Evolutionary conservation across 2,329 filamentous ascomycete species (phyloP).

Genomic region (Apiospora kogelbergensis): DNA sequence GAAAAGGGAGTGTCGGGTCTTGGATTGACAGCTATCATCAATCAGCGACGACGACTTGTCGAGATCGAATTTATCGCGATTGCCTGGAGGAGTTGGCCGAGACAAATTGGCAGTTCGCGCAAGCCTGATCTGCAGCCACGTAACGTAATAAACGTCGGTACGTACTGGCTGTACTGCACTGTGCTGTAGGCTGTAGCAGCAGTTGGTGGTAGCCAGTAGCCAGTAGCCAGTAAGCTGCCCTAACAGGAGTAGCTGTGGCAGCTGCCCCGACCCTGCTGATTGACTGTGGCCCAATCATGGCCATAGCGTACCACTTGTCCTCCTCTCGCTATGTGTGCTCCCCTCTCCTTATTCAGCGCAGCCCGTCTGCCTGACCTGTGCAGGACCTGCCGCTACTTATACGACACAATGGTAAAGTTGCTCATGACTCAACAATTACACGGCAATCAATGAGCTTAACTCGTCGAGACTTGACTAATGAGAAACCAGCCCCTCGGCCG

Average conservation of each 20-base stretch:
- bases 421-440: neutral
- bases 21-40: constrained; percentile 1
- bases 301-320: neutral
- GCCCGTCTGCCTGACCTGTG: neutral
- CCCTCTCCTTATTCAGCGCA: neutral
- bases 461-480: neutral
- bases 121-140: neutral
- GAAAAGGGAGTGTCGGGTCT: neutral
- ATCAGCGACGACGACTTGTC: neutral
- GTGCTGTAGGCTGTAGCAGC: neutral
- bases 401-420: constrained; percentile 6
- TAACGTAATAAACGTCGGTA: neutral
- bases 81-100: neutral
- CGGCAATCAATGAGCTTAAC: neutral
- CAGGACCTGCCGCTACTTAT: neutral
- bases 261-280: neutral
- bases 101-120: neutral
- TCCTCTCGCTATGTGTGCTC: too few species aligned
- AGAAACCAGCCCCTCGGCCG: neutral
- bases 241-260: neutral
- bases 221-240: too few species aligned
- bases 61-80: neutral
- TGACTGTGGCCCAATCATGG: neutral
- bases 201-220: too few species aligned
- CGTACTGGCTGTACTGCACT: neutral